Percentiles rank a stretch among this genome's conserved stretches.
Evolutionary conservation across 2,329 filamentous ascomycete genomes (phyloP).

Genomic region (Fusarium sp.): DNA sequence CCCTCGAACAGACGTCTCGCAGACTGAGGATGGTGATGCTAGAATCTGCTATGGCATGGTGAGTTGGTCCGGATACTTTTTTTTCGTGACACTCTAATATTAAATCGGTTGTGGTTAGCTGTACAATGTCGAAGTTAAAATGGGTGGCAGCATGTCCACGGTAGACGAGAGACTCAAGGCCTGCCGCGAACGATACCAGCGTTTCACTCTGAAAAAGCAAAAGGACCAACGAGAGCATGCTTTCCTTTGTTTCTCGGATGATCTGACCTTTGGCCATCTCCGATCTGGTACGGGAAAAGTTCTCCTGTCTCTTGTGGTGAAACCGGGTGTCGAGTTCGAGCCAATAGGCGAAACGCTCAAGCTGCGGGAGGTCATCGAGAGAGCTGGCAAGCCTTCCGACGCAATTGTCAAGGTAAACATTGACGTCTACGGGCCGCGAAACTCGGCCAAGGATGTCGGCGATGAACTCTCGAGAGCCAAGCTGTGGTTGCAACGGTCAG

Average conservation of each 20-base stretch:
- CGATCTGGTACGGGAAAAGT: background rate
- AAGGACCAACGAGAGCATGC: background rate
- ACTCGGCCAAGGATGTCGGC: slow-evolving; percentile 39
- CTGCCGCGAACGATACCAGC: background rate
- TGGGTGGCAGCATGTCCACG: slow-evolving; percentile 6
- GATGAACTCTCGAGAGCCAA: slow-evolving; percentile 44
- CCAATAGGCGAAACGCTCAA: background rate
- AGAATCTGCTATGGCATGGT: slow-evolving; percentile 1
- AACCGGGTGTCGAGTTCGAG: slow-evolving; percentile 18
- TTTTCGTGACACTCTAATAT: background rate
- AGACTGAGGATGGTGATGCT: background rate
- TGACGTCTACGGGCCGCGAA: slow-evolving; percentile 52
- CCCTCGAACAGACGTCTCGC: background rate
- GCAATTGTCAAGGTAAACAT: slow-evolving; percentile 47
- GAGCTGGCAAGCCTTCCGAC: slow-evolving; percentile 42
- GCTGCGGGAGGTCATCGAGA: slow-evolving; percentile 42
- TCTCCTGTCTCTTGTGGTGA: background rate
- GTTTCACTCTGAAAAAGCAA: background rate
- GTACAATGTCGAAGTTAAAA: slow-evolving; percentile 8
- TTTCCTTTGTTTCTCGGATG: background rate
- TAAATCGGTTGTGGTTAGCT: background rate
- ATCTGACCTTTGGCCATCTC: background rate
- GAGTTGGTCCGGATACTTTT: background rate
- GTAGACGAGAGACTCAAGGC: background rate
- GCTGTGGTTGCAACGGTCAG: slow-evolving; percentile 51